A percentile compares a stretch with the other conserved stretches of the same genome.
Conservation (phyloP, 2,329 filamentous ascomycete genomes). For the Verticillium alfalfae region DNA sequence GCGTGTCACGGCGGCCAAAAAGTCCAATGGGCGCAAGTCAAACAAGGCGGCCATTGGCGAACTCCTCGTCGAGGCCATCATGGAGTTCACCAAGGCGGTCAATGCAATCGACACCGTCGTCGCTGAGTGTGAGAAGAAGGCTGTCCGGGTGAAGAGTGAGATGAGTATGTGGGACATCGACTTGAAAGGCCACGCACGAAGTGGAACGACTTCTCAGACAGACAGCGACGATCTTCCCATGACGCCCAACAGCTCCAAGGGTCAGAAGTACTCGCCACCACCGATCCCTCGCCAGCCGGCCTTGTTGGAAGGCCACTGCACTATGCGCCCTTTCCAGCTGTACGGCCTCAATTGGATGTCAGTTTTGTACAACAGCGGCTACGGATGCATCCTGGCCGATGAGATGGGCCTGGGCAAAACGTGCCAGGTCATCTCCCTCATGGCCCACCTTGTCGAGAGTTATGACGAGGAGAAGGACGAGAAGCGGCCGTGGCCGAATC, state of each 20-base stretch:
- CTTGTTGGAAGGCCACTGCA: constrained; percentile 69
- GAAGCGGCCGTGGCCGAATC: constrained; percentile 59
- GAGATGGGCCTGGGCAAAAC: constrained; percentile 98
- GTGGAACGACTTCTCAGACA: constrained; percentile 16
- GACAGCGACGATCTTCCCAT: constrained; percentile 30
- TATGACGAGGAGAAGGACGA: constrained; percentile 27
- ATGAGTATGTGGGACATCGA: constrained; percentile 45
- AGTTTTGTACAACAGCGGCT: constrained; percentile 69
- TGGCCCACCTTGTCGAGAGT: constrained; percentile 74
- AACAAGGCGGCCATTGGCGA: constrained; percentile 45
- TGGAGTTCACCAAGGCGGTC: constrained; percentile 75
- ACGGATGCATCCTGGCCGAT: constrained; percentile 90
- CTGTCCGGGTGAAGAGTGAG: constrained; percentile 45
- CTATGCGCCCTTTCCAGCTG: constrained; percentile 88
- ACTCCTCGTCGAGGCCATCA: constrained; percentile 42
- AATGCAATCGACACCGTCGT: constrained; percentile 81
- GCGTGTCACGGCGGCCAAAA: constrained; percentile 51
- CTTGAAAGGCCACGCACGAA: constrained; percentile 33
- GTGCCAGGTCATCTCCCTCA: constrained; percentile 88
- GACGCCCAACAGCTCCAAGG: constrained; percentile 33
- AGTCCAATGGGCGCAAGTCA: constrained; percentile 37
- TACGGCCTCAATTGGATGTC: constrained; percentile 94
- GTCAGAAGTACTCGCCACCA: constrained; percentile 28
- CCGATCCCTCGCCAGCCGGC: constrained; percentile 60
- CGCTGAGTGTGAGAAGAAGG: constrained; percentile 66